Evolutionary conservation across 495 filamentous ascomycete species (phyloP), one percentile per base, ranked within the genome.

Genomic region (Letharia columbiana): DNA sequence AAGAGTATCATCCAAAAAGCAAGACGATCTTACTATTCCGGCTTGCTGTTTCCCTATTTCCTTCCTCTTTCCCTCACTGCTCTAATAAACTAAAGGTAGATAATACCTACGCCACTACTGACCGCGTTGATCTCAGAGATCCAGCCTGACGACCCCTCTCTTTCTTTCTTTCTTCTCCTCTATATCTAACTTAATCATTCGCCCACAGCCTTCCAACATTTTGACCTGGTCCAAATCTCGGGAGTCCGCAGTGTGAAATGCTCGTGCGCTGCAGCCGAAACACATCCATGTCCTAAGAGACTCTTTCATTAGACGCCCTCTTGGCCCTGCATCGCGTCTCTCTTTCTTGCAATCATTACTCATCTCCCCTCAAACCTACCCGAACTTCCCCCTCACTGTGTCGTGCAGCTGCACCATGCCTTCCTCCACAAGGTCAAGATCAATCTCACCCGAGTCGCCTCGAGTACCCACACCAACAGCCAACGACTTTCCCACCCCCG

Each of bases 401-500:
- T 20, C 61, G 54, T 57, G 31, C 63, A 58, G 20, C 52, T 56
- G 31, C 50, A 59, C 33, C 37, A 69, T 69, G 67, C 67, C 63
- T 57, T 62, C 67, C n/a, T 54, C 67, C 18, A 41, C 62, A n/a
- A 57, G 61, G 35, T 64, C 45, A 54, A 58, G 68, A 23, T 57
- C 56, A 17, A 37, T 64, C 45, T 64, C 66, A 23, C 61, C 66
- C 0, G 37, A 61, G 18, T 63, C 66, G 31, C 18, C 31, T 33
- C 28, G 67, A 47, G 45, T 56, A 42, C 40, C 56, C 41, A 66
- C 67, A 7, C 65, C 70, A 40, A 66, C 66, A n/a, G 63, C 66
- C 56, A 61, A 69, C 41, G 63, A 68, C 42, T 72, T 72, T 57
- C 71, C 71, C 15, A 47, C 59, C 31, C 71, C 63, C 20, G 67